phyloP scores from a whole-genome alignment of 345 rosid genomes.

The Rhodomyrtus tomentosa region DNA sequence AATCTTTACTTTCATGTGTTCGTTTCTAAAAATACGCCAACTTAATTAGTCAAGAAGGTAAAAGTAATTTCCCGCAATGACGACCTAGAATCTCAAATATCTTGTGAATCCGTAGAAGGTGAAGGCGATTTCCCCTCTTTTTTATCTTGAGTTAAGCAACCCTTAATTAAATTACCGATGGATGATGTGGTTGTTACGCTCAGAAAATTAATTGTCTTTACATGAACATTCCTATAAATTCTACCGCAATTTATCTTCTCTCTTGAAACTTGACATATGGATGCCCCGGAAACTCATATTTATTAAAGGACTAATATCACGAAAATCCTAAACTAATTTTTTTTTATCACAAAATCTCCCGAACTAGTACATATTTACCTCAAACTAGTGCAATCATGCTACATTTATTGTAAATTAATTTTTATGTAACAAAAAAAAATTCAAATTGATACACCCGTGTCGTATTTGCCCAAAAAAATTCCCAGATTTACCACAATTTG shows the following conservation, averaged over 20 bases:
- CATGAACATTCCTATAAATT: neutral
- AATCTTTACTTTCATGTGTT: neutral
- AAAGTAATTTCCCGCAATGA: neutral
- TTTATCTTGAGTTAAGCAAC: neutral
- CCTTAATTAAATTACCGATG: neutral
- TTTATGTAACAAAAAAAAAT: too few species aligned
- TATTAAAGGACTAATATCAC: fast-evolving
- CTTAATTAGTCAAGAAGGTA: neutral
- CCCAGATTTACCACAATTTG: too few species aligned
- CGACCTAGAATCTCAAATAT: neutral
- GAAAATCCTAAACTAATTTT: neutral
- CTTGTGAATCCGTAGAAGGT: neutral
- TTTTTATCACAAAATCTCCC: neutral
- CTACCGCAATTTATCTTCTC: neutral
- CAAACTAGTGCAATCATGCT: neutral
- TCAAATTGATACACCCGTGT: too few species aligned
- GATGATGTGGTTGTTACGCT: neutral
- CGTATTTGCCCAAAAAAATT: too few species aligned
- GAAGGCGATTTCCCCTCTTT: neutral
- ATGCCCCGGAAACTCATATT: fast-evolving
- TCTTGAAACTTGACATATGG: fast-evolving
- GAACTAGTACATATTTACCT: fast-evolving
- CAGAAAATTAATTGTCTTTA: neutral
- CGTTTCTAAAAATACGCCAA: fast-evolving
- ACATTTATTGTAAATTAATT: too few species aligned